These are phyloP conservation scores for Penicillium sp. DNA, from an alignment of 2,329 filamentous ascomycete genomes.

Conservation along the genomic window DNA sequence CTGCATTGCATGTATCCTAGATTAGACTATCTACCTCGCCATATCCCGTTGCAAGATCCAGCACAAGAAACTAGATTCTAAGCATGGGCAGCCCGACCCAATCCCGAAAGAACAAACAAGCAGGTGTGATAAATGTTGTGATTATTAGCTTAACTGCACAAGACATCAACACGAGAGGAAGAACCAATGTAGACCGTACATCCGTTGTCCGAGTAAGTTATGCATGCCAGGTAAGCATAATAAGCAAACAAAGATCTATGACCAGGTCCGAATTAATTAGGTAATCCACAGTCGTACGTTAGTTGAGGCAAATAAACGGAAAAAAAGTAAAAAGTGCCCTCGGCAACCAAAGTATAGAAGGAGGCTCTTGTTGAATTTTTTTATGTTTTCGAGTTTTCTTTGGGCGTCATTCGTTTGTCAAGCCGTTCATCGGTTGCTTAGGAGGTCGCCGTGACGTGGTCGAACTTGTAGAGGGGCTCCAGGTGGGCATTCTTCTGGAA, in stretches of 20 bases:
- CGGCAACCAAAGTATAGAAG: neutral
- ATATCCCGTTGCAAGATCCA: neutral
- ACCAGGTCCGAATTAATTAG: neutral
- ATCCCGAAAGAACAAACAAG: neutral
- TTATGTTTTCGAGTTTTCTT: neutral
- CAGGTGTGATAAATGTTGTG: neutral
- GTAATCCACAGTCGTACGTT: neutral
- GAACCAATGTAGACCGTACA: neutral
- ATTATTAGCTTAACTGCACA: neutral
- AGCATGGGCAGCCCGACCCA: neutral
- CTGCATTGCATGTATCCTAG: neutral
- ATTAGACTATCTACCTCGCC: neutral
- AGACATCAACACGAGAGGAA: neutral
- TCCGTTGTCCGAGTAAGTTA: neutral
- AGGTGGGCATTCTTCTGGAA: slow-evolving; percentile 53
- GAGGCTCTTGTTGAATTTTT: neutral
- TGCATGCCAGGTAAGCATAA: neutral
- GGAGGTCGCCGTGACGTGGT: slow-evolving; percentile 22
- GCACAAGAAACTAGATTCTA: neutral
- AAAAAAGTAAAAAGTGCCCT: neutral
- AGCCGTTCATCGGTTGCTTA: neutral
- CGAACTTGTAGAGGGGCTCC: slow-evolving; percentile 59
- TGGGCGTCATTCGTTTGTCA: neutral
- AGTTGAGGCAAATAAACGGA: neutral
- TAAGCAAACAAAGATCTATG: neutral